Evolutionary conservation across 2,329 filamentous ascomycete genomes (phyloP).

Genomic region (Claviceps spartinae): DNA sequence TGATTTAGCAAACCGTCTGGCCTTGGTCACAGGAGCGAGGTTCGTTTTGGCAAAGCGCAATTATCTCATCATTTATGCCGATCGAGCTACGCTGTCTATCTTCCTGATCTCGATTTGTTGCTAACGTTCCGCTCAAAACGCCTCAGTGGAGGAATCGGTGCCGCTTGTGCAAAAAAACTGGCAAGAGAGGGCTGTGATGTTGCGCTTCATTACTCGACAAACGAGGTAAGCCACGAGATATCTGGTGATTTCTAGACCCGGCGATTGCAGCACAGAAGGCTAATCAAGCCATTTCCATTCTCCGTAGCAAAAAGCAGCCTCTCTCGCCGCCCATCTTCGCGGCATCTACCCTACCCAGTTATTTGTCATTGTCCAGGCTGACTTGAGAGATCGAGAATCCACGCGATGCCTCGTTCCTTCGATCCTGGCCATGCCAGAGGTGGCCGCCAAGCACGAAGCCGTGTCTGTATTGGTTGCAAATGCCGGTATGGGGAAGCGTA

Average conservation of each 20-base stretch:
- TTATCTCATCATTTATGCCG: not conserved
- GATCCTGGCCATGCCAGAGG: not conserved
- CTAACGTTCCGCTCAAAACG: not conserved
- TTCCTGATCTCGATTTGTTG: not conserved
- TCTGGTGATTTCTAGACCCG: no score
- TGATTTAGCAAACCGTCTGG: not conserved
- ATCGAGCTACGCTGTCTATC: not conserved
- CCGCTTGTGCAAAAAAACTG: conserved; percentile 3
- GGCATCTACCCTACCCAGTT: conserved; percentile 2
- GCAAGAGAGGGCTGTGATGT: conserved; percentile 6
- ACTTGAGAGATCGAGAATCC: conserved; percentile 4
- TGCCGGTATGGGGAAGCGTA: conserved; percentile 5
- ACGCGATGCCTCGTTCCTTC: conserved; percentile 2
- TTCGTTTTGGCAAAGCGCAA: not conserved
- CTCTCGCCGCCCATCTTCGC: not conserved
- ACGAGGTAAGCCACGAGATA: not conserved
- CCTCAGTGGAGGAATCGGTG: conserved; percentile 5
- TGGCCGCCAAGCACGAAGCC: conserved; percentile 1
- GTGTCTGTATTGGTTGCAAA: conserved; percentile 5
- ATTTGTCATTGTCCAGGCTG: conserved; percentile 3
- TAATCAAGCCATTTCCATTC: not conserved
- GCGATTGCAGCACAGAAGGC: not conserved
- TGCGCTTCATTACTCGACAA: conserved; percentile 5
- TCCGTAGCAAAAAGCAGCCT: conserved; percentile 3
- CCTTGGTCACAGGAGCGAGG: conserved; percentile 6